Evolutionary conservation across 768 basidiomycete genomes (phyloP), one percentile per base, ranked within the genome.

Genomic region (Sutorius australiensis): DNA sequence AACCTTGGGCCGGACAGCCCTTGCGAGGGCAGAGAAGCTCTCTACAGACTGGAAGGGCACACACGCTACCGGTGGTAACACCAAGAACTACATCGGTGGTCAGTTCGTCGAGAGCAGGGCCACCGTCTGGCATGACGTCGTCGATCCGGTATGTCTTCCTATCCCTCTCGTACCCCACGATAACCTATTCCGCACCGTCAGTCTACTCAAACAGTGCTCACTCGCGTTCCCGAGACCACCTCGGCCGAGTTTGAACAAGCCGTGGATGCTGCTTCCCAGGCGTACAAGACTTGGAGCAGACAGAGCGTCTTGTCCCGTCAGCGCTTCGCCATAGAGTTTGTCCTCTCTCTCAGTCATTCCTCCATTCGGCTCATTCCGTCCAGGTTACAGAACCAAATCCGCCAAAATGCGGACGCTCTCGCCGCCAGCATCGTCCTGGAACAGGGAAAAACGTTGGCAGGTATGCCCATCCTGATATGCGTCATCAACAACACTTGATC

Each of bases 401-500:
- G 94, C 41, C 77, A 90, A 67, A 84, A 98, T 67, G 80, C 86
- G 8, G 92, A 92, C 61, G 87, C 86, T 46, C 79, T 99, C 50
- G 95, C 94, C 1, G 78, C 76, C 39, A 92, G 87, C 61, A 98
- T 98, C 50, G 92, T 95, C 24, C 73, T 98, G 19, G 95, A 98
- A 67, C 95, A 98, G 72, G 95, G 95, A 14, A 98, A 98, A 75
- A 99, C 95, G 0, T 72, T 90, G 39, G 82, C 89, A 57, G 89
- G 89, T 89, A 59, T 14, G 72, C 56, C 28, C n/a, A 9, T 41
- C 28, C 46, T 32, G 24, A 4, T 53, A 28, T 36, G n/a, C 41
- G 24, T 40, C 44, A 42, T 42, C 34, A 50, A 33, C 45, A 37
- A 37, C 39, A 16, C 40, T 33, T 37, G 5, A 54, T 47, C 27